Conservation (phyloP, 2,329 filamentous ascomycete genomes). For the Chrysoporthe puriensis region DNA sequence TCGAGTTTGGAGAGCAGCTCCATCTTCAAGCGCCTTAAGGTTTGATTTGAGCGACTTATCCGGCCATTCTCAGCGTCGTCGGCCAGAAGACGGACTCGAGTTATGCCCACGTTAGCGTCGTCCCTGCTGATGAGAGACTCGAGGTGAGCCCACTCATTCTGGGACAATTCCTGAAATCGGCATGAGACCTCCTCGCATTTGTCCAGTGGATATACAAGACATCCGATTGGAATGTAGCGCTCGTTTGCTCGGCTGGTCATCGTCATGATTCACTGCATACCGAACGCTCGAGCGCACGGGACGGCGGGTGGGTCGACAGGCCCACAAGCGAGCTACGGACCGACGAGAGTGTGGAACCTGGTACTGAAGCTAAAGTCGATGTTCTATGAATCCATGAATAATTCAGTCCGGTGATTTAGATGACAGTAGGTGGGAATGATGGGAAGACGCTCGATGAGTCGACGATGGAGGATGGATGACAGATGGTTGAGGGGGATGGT, state of each 20-base stretch:
- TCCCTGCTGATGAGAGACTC: constrained; percentile 39
- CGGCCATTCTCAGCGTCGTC: constrained; percentile 63
- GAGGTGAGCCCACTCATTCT: constrained; percentile 48
- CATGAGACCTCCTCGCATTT: constrained; percentile 24
- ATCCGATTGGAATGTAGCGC: constrained; percentile 47
- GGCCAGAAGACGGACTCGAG: constrained; percentile 66
- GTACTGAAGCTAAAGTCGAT: neutral
- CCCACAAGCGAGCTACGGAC: neutral
- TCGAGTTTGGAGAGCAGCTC: constrained; percentile 58
- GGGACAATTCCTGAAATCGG: constrained; percentile 36
- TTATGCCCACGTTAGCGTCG: constrained; percentile 33
- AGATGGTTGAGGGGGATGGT: no score
- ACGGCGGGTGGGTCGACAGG: neutral
- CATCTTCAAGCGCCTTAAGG: constrained; percentile 50
- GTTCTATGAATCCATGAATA: neutral
- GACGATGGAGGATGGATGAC: no score
- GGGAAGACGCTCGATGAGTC: neutral
- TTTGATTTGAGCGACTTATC: constrained; percentile 52
- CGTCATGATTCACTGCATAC: neutral
- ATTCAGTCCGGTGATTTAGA: neutral
- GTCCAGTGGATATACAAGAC: constrained; percentile 37
- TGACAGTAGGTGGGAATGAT: neutral
- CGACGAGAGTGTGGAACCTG: neutral
- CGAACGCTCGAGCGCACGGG: neutral
- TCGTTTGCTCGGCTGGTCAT: neutral